Evolutionary conservation across 2,329 filamentous ascomycete genomes (phyloP), one percentile per base, ranked within the genome.

Genomic region (Coleophoma crateriformis): DNA sequence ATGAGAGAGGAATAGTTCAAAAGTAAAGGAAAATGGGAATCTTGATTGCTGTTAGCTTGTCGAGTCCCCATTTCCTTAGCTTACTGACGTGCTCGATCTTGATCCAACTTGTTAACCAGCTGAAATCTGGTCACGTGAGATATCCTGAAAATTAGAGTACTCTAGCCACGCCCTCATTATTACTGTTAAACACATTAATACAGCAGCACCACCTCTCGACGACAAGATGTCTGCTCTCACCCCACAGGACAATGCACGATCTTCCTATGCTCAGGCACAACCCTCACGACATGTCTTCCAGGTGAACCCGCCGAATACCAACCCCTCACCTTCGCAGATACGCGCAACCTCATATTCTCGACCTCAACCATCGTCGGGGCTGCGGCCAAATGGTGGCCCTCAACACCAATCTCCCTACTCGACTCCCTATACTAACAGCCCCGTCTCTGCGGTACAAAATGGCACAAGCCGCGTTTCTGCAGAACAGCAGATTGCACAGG

Each of bases 401-500:
- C 55, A 58, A 44, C 58, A 64, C 47, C 58, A 63, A 40, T 60
- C 59, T 5, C 57, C 62, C 19, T 64, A 64, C 49, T 51, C 59
- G 8, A 63, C 60, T 6, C 62, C 61, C 33, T 63, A 63, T 46
- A 59, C 51, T 48, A 58, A 57, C 52, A 49, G 51, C 14, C 58
- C 56, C 46, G 51, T 45, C 32, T 41, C 46, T 14, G 45, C 53
- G 19, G 53, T 49, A 32, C 47, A 27, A 54, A 52, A 51, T 46
- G 47, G 48, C 27, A 44, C 49, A 42, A 50, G 44, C 40, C 56
- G 55, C 47, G 56, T 61, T 12, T 63, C 61, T 43, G 62, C 61
- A 43, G 62, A 65, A 47, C 62, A 64, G 51, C 62, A 65, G 54
- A 65, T 65, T 54, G 61, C 61, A 20, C 60, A 63, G 51, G 62